A percentile compares a stretch with the other conserved stretches of the same genome.
Evolutionary conservation across 495 filamentous ascomycete species (phyloP).

Genomic region (Sordaria brevicollis): DNA sequence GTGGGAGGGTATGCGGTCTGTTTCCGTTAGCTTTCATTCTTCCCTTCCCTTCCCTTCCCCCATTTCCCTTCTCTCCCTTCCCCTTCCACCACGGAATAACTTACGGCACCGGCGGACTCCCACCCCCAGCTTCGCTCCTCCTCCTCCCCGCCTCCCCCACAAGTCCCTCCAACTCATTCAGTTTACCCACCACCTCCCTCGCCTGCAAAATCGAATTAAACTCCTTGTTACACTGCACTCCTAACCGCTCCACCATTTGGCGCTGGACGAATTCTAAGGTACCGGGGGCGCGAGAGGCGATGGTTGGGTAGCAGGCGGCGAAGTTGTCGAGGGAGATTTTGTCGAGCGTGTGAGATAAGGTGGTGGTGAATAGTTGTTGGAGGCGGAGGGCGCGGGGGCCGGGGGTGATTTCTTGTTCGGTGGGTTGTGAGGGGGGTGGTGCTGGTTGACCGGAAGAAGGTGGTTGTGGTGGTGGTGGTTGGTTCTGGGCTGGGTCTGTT

Average conservation of each 20-base stretch:
- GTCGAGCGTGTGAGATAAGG: slow-evolving; percentile 58
- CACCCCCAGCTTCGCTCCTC: too few relatives aligned
- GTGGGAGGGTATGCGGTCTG: slow-evolving; percentile 71
- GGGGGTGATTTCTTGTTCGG: slow-evolving; percentile 49
- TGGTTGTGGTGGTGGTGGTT: background rate
- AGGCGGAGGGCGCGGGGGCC: slow-evolving; percentile 68
- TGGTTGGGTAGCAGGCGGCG: slow-evolving; percentile 77
- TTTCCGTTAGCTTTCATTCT: background rate
- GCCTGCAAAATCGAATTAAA: background rate
- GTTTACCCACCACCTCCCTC: slow-evolving; percentile 56
- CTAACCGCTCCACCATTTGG: slow-evolving; percentile 58
- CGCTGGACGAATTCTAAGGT: slow-evolving; percentile 56
- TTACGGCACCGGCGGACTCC: too few relatives aligned
- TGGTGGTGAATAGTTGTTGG: slow-evolving; percentile 56
- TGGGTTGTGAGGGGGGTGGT: slow-evolving; percentile 9
- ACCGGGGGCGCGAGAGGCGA: slow-evolving; percentile 58
- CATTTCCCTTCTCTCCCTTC: too few relatives aligned
- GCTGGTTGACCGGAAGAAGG: background rate
- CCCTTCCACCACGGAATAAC: background rate
- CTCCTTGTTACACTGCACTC: slow-evolving; percentile 44
- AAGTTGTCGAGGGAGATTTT: slow-evolving; percentile 73
- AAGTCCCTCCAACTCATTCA: slow-evolving; percentile 77
- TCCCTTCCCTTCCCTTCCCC: too few relatives aligned
- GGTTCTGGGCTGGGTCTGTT: slow-evolving; percentile 4
- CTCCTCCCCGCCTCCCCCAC: background rate